Percentiles rank a stretch among this genome's conserved stretches.
These are phyloP conservation scores for Extremus antarcticus DNA, from an alignment of 495 filamentous ascomycete species.

Conservation along the genomic window DNA sequence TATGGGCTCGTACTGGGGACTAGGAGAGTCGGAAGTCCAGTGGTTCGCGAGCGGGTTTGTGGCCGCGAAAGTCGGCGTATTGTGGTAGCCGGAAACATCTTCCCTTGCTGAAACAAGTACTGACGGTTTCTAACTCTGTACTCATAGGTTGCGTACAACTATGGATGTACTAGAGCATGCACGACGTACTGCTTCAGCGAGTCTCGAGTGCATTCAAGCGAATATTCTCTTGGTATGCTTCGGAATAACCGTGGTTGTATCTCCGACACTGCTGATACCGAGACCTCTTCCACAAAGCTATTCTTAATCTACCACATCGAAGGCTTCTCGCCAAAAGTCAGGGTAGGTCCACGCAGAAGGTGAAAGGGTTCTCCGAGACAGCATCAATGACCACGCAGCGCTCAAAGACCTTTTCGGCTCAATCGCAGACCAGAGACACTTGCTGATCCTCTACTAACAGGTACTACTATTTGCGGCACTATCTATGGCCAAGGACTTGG, in stretches of 20 bases:
- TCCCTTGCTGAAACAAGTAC: not conserved
- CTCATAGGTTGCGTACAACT: slow-evolving; percentile 6
- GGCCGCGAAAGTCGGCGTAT: not conserved
- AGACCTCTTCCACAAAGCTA: not conserved
- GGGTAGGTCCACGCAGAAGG: too few relatives aligned
- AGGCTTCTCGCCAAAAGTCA: slow-evolving; percentile 5
- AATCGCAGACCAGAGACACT: too few relatives aligned
- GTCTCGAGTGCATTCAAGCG: slow-evolving; percentile 9
- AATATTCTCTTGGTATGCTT: slow-evolving; percentile 1
- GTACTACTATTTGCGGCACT: slow-evolving; percentile 4
- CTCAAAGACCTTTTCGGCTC: too few relatives aligned
- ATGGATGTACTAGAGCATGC: slow-evolving; percentile 7
- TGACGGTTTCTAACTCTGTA: slow-evolving; percentile 2
- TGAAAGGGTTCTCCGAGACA: too few relatives aligned
- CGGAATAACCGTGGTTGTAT: too few relatives aligned
- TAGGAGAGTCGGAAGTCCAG: not conserved
- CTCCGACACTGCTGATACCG: not conserved
- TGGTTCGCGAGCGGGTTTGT: not conserved
- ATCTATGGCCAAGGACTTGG: slow-evolving; percentile 9
- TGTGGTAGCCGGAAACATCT: not conserved
- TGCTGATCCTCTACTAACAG: too few relatives aligned
- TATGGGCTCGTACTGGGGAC: slow-evolving; percentile 2
- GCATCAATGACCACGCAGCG: too few relatives aligned
- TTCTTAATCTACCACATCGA: slow-evolving; percentile 14
- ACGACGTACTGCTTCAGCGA: not conserved